These are phyloP conservation scores for Cardiospermum halicacabum DNA, from an alignment of 345 rosid species.

Conservation along the genomic window DNA sequence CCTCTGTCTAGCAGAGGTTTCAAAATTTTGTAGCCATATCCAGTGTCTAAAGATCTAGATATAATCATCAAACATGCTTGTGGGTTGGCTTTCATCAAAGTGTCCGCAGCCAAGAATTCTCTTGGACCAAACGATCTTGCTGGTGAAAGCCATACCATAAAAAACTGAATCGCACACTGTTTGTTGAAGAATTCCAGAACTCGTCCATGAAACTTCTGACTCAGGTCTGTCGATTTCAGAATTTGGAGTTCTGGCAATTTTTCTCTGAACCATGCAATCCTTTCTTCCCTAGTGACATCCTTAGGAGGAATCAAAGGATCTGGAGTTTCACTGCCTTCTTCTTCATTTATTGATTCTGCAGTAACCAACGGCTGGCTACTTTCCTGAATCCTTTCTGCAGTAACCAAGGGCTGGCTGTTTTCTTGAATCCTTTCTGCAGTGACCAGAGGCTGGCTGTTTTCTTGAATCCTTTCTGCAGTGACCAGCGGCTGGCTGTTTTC, in stretches of 20 bases:
- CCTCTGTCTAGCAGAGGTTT: constrained; percentile 40
- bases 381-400: constrained; percentile 2
- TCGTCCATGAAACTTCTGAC: constrained; percentile 35
- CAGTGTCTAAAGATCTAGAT: constrained; percentile 52
- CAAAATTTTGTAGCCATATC: constrained; percentile 34
- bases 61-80: constrained; percentile 51
- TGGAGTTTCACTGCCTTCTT: constrained; percentile 15
- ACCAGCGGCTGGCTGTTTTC: constrained; percentile 6
- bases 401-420: constrained; percentile 8
- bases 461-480: constrained; percentile 6
- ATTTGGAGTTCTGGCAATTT: constrained; percentile 46
- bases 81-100: constrained; percentile 49
- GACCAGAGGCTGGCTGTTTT: constrained; percentile 6
- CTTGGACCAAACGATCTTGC: constrained; percentile 37
- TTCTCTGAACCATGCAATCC: constrained; percentile 51
- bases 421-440: constrained; percentile 5
- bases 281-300: constrained; percentile 39
- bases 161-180: constrained; percentile 42
- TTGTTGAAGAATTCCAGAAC: constrained; percentile 37
- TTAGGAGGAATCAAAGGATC: constrained; percentile 44
- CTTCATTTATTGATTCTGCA: constrained; percentile 18
- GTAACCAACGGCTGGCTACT: constrained; percentile 9
- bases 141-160: constrained; percentile 76
- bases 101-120: constrained; percentile 46
- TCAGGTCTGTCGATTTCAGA: constrained; percentile 35